Conservation (phyloP, 768 basidiomycete genomes). For the Boletus speciosus region DNA sequence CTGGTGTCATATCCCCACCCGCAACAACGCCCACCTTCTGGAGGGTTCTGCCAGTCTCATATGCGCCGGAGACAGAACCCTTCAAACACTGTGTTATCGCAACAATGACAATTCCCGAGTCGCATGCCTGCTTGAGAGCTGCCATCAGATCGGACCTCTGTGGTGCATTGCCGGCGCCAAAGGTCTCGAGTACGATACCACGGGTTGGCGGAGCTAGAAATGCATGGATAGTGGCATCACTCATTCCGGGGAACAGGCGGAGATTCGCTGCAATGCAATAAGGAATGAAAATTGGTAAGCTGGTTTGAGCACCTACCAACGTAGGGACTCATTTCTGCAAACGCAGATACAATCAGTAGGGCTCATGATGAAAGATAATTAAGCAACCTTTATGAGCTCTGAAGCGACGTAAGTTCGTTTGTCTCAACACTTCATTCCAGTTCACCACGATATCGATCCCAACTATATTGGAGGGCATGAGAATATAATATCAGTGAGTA, state of each 20-base stretch:
- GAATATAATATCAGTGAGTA: constrained; percentile 9
- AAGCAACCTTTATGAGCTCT: constrained; percentile 68
- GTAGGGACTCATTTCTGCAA: constrained; percentile 69
- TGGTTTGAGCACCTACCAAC: constrained; percentile 53
- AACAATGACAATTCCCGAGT: constrained; percentile 81
- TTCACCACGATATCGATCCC: constrained; percentile 89
- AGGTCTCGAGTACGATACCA: constrained; percentile 87
- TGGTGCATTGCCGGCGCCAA: constrained; percentile 91
- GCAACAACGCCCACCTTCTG: constrained; percentile 74
- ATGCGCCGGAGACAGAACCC: constrained; percentile 81
- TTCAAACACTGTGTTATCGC: constrained; percentile 89
- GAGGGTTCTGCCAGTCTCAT: constrained; percentile 73
- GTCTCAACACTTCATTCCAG: constrained; percentile 84
- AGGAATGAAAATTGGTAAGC: constrained; percentile 8
- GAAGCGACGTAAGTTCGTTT: constrained; percentile 75
- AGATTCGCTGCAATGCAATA: constrained; percentile 56
- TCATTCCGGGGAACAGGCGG: constrained; percentile 86
- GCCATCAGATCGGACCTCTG: constrained; percentile 71
- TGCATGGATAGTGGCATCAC: constrained; percentile 64
- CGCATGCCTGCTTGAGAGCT: constrained; percentile 78
- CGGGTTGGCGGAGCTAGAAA: constrained; percentile 72
- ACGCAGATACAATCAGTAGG: constrained; percentile 11
- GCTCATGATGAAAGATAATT: background rate
- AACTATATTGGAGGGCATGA: constrained; percentile 41
- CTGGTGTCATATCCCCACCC: constrained; percentile 94